These are phyloP conservation scores for Wickerhamiella dianesei DNA, from an alignment of 805 yeast genomes.

Conservation along the genomic window DNA sequence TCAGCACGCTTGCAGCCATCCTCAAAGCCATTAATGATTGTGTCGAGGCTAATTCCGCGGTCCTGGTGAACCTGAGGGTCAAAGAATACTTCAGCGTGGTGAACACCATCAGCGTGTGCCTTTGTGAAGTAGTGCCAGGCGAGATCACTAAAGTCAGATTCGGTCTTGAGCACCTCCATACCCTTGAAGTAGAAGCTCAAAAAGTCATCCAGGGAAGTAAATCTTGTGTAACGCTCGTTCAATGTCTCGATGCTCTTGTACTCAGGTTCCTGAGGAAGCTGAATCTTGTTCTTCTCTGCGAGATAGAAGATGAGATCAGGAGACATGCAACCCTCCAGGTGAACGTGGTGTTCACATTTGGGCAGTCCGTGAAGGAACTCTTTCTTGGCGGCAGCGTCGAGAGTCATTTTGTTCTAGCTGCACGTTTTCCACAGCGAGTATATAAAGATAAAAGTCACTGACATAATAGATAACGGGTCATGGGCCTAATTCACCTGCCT, in stretches of 20 bases:
- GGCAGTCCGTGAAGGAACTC: constrained; percentile 56
- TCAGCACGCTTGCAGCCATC: constrained; percentile 55
- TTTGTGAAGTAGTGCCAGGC: constrained; percentile 33
- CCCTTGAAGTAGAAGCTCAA: constrained; percentile 70
- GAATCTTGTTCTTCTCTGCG: constrained; percentile 49
- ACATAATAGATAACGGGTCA: neutral
- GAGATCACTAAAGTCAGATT: constrained; percentile 61
- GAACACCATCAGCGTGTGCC: constrained; percentile 20
- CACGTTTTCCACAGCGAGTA: too few relatives aligned
- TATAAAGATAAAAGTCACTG: too few relatives aligned
- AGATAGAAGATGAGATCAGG: constrained; percentile 60
- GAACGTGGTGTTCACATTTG: constrained; percentile 79
- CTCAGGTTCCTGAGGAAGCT: constrained; percentile 42
- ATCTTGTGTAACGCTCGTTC: constrained; percentile 43
- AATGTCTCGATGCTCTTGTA: constrained; percentile 48
- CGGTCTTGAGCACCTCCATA: constrained; percentile 55
- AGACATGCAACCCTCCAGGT: constrained; percentile 66
- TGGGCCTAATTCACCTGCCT: neutral
- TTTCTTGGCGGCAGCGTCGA: neutral
- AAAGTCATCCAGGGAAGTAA: constrained; percentile 63
- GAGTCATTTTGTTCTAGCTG: neutral
- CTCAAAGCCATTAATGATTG: constrained; percentile 51
- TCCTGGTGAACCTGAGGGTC: constrained; percentile 78
- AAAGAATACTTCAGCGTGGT: constrained; percentile 64
- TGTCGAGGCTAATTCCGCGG: constrained; percentile 46